A percentile compares a stretch with the other conserved stretches of the same genome.
phyloP scores from a whole-genome alignment of 306 rosid species.

The Medicago ruthenica region DNA sequence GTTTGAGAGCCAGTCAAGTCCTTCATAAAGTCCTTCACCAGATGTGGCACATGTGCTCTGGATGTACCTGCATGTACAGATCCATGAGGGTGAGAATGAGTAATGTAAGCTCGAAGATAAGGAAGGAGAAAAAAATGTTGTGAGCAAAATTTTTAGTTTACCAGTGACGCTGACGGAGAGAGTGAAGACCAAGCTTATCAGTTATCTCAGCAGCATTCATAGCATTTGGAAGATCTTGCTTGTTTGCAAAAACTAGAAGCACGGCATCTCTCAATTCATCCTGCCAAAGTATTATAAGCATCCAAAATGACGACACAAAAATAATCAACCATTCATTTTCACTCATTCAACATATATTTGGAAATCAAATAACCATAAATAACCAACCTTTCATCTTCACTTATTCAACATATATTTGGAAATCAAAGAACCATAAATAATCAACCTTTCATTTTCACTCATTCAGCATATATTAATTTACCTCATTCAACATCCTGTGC shows the following conservation, averaged over 20 bases:
- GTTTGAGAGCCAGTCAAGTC: constrained; percentile 95
- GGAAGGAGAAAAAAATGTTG: not conserved
- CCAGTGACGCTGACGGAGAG: constrained; percentile 95
- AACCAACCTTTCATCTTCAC: no score
- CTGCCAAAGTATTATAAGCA: constrained; percentile 50
- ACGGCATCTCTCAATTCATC: constrained; percentile 90
- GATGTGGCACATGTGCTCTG: constrained; percentile 94
- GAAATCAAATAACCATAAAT: constrained; percentile 9
- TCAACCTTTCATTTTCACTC: constrained; percentile 2
- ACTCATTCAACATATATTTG: not conserved
- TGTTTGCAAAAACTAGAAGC: constrained; percentile 86
- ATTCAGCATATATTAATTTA: constrained; percentile 32
- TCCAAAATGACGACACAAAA: not conserved
- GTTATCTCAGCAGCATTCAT: constrained; percentile 94
- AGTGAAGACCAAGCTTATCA: constrained; percentile 90
- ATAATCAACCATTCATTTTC: no score
- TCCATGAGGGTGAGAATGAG: constrained; percentile 14
- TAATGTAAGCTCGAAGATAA: not conserved
- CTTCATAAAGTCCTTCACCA: constrained; percentile 94
- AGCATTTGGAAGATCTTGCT: constrained; percentile 95
- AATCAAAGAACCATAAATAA: constrained; percentile 12
- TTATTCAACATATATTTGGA: not conserved
- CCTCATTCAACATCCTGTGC: constrained; percentile 93
- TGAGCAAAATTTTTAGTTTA: constrained; percentile 31
- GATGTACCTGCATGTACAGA: constrained; percentile 67